Base-by-base conservation (phyloP, 139 green algal species). In the Micractinium conductrix region DNA sequence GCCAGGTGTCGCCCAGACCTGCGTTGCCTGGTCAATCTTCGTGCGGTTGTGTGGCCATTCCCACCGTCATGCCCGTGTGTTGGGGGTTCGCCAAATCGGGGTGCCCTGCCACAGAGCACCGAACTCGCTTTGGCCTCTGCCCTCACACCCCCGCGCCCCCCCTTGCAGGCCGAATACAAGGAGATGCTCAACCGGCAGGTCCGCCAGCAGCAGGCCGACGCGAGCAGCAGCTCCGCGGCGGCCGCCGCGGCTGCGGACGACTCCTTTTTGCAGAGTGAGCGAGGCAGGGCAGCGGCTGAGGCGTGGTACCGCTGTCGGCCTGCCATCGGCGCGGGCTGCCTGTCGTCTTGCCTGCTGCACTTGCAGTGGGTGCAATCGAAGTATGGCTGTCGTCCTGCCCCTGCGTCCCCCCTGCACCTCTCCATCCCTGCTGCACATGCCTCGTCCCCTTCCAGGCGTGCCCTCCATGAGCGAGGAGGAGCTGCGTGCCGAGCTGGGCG, bases 81-180 rank as follows among this genome's bases (percentile, higher is more conserved):
- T n/a, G n/a, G n/a, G n/a, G n/a, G n/a, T n/a, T n/a, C n/a, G n/a
- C n/a, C n/a, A n/a, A n/a, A n/a, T n/a, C n/a, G n/a, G n/a, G n/a
- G n/a, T n/a, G n/a, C n/a, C n/a, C n/a, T n/a, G n/a, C n/a, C n/a
- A n/a, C n/a, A n/a, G n/a, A n/a, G n/a, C n/a, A n/a, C n/a, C n/a
- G n/a, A n/a, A n/a, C n/a, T n/a, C n/a, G n/a, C n/a, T n/a, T n/a
- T n/a, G n/a, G n/a, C 40, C 30, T n/a, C 42, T 55, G 2, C 21
- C 40, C 22, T 26, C 5, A 17, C 42, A 8, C 70, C 19, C 43
- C 26, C 1, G 26, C 24, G 19, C 53, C 53, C 53, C 24, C 19
- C 24, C 17, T 30, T 84, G 65, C 87, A 92, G 74, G 55, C 45
- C 0, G 85, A 89, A 68, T 83, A 87, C 72, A 84, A 85, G 28